Conservation (phyloP, 495 filamentous ascomycete genomes). For the Trichoderma reesei region DNA sequence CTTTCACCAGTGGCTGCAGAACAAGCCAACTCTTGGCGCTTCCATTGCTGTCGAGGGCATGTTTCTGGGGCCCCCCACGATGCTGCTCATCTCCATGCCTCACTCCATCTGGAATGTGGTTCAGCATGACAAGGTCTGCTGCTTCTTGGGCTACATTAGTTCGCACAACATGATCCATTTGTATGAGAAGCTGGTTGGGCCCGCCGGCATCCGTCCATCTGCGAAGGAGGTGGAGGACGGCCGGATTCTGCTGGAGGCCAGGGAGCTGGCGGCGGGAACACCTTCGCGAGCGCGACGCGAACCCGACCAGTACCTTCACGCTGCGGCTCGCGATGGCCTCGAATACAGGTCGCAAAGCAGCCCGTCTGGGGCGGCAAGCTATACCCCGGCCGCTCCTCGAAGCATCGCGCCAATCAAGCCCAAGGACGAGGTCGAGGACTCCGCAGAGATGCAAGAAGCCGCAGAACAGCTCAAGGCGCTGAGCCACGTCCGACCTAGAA, state of each 20-base stretch:
- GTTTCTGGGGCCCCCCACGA: conserved; percentile 48
- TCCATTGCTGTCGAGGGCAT: conserved; percentile 48
- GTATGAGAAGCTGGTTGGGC: conserved; percentile 41
- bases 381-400: not conserved
- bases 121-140: conserved; percentile 47
- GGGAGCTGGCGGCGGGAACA: conserved; percentile 23
- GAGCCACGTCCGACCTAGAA: conserved; percentile 43
- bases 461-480: conserved; percentile 48
- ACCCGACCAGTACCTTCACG: not conserved
- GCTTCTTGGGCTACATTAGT: conserved; percentile 44
- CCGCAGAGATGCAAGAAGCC: conserved; percentile 49
- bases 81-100: conserved; percentile 49
- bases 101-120: conserved; percentile 44
- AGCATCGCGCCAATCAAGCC: conserved; percentile 13
- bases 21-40: conserved; percentile 34
- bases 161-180: conserved; percentile 49
- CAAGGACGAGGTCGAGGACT: conserved; percentile 46
- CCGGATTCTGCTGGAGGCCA: conserved; percentile 37
- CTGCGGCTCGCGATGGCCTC: not conserved
- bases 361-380: not conserved
- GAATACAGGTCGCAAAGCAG: conserved; percentile 3
- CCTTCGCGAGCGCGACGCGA: conserved; percentile 18
- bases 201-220: conserved; percentile 27
- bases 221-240: conserved; percentile 41
- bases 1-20: conserved; percentile 48